A percentile compares a stretch with the other conserved stretches of the same genome.
Conservation (phyloP, 2,329 filamentous ascomycete species). For the Atkinsonella hypoxylon region DNA sequence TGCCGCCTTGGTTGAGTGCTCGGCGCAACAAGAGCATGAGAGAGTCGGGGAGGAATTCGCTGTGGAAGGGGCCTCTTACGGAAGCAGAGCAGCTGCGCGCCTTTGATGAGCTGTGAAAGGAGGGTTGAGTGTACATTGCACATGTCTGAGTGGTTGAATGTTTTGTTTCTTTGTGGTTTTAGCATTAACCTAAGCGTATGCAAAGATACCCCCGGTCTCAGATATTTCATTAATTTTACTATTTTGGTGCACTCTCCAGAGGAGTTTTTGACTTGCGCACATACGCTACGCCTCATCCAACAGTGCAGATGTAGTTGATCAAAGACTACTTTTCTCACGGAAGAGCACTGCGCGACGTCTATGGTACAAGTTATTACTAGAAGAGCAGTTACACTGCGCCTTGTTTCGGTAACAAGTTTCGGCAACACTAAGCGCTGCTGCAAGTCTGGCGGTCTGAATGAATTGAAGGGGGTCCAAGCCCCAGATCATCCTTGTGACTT, state of each 20-base stretch:
- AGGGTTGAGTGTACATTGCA: not conserved
- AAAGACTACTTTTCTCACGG: no score
- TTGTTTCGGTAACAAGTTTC: not conserved
- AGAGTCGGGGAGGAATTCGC: slow-evolving; percentile 12
- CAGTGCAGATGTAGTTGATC: no score
- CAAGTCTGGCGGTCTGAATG: not conserved
- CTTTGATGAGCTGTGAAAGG: slow-evolving; percentile 34
- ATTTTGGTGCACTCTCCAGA: not conserved
- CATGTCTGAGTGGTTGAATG: not conserved
- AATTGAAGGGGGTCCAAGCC: not conserved
- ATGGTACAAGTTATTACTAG: not conserved
- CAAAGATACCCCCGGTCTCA: not conserved
- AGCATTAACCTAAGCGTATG: not conserved
- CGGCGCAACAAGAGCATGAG: slow-evolving; percentile 7
- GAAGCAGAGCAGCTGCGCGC: slow-evolving; percentile 27
- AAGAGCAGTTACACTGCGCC: not conserved
- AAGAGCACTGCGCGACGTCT: no score
- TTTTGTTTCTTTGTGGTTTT: not conserved
- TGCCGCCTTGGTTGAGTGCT: slow-evolving; percentile 8
- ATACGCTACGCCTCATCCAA: no score
- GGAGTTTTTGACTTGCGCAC: not conserved
- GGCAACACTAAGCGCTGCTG: not conserved
- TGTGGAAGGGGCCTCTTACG: slow-evolving; percentile 16
- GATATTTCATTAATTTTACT: not conserved
- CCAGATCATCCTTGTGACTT: not conserved